phyloP scores from a whole-genome alignment of 2,329 filamentous ascomycete species.

The Ophiosphaerella narmari region DNA sequence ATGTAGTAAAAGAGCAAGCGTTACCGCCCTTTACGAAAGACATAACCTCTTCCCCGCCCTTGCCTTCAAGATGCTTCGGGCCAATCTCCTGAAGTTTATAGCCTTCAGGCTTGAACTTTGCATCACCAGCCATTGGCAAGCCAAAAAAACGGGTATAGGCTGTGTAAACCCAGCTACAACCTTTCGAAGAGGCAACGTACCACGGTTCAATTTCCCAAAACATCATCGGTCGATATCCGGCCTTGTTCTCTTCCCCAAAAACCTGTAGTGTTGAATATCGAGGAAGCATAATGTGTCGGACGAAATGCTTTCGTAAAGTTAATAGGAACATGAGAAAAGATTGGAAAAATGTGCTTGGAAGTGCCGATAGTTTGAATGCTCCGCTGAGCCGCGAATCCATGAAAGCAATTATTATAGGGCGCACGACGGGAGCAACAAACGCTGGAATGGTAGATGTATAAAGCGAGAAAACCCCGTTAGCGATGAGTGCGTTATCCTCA shows the following conservation, averaged over 20 bases:
- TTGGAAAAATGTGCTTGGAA: neutral
- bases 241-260: conserved; percentile 6
- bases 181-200: conserved; percentile 6
- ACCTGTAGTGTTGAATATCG: conserved; percentile 9
- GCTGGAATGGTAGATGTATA: conserved; percentile 11
- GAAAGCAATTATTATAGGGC: conserved; percentile 6
- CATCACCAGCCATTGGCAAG: conserved; percentile 5
- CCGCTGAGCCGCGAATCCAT: conserved; percentile 7
- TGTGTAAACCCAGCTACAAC: conserved; percentile 2
- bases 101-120: conserved; percentile 7
- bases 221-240: conserved; percentile 3
- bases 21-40: conserved; percentile 5
- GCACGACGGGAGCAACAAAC: conserved; percentile 8
- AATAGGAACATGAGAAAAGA: neutral
- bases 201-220: conserved; percentile 11
- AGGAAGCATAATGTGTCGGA: conserved; percentile 4
- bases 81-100: conserved; percentile 11
- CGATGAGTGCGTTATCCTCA: conserved; percentile 10
- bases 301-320: conserved; percentile 3
- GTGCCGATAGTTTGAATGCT: conserved; percentile 4
- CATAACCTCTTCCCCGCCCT: conserved; percentile 8
- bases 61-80: conserved; percentile 10
- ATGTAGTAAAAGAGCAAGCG: conserved; percentile 7
- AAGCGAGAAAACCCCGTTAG: conserved; percentile 8
- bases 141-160: conserved; percentile 5